Evolutionary conservation across 2,329 filamentous ascomycete species (phyloP).

Genomic region (Scleromitrula shiraiana): DNA sequence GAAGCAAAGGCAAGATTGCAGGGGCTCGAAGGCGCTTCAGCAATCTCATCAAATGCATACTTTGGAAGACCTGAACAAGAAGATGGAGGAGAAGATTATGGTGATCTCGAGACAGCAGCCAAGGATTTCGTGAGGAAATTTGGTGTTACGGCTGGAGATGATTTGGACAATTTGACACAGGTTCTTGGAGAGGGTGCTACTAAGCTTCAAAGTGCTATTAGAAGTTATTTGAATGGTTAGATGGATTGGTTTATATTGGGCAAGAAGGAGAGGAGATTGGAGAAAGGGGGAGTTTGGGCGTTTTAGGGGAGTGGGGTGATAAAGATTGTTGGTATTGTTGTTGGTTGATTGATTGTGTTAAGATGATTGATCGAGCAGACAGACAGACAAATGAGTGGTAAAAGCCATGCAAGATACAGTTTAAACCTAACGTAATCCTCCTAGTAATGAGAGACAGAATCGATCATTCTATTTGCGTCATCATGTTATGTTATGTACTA

Average conservation of each 20-base stretch:
- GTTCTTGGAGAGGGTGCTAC: conserved; percentile 79
- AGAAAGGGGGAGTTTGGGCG: not conserved
- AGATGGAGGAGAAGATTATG: conserved; percentile 65
- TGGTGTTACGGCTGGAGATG: conserved; percentile 90
- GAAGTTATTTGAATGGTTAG: conserved; percentile 54
- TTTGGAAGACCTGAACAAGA: conserved; percentile 91
- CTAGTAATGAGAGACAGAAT: too few species aligned
- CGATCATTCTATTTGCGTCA: too few species aligned
- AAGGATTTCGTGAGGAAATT: conserved; percentile 96
- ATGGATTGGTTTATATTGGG: not conserved
- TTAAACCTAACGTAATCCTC: too few species aligned
- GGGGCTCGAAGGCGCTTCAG: conserved; percentile 84
- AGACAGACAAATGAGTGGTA: too few species aligned
- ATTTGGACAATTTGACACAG: conserved; percentile 81
- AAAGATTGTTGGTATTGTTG: too few species aligned
- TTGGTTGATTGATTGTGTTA: too few species aligned
- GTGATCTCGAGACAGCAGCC: conserved; percentile 84
- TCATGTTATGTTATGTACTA: too few species aligned
- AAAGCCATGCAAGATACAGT: too few species aligned
- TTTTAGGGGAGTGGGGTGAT: not conserved
- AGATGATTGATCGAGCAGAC: not conserved
- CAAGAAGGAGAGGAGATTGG: not conserved
- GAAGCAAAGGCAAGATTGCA: conserved; percentile 84
- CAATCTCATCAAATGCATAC: conserved; percentile 96
- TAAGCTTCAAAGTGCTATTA: conserved; percentile 70